Base-by-base conservation (phyloP, 768 basidiomycete species). In the Lactarius deliciosus region DNA sequence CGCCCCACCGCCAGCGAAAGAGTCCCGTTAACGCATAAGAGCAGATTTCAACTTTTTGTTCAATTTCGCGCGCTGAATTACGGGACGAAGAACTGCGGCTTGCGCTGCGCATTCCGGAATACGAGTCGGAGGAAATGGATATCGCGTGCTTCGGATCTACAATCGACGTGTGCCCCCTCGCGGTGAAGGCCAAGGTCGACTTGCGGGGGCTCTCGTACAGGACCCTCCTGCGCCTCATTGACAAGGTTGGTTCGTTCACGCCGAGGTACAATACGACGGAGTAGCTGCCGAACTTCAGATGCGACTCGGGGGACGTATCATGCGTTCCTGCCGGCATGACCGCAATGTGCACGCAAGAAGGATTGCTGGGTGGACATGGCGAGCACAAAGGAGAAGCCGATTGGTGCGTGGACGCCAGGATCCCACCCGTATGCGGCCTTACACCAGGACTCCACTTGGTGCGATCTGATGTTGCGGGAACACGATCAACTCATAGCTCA, bases 31-130 rank as follows among this genome's bases (percentile, higher is more conserved):
- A 60, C 30, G 18, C 16, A 15, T 22, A 50, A 25, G 11, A 6
- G 22, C 38, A 63, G 57, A 63, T 53, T 16, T 66, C 57, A 25
- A 66, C 61, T 30, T 30, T 11, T 63, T 67, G 40, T 66, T 43
- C 57, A 63, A 53, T 67, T 60, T 15, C 66, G 15, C 13, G 65
- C 50, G 18, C 38, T 59, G 41, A 57, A 63, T 18, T 63, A 60
- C 25, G 57, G 53, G 34, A 54, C 55, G 57, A 53, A 67, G 22
- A 60, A 64, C n/a, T 55, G 53, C 28, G 60, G 58, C 62, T 64
- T 16, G 53, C 16, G 15, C 15, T 60, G 34, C 50, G 3, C 13
- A 56, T 56, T 18, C 61, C 57, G 3, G 57, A 55, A 3, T 30
- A 22, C 22, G 32, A 22, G 18, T 41, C 66, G 0, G 57, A 63